A percentile compares a stretch with the other conserved stretches of the same genome.
Evolutionary conservation across 2,329 filamentous ascomycete species (phyloP).

Genomic region (Monilinia fructicola): DNA sequence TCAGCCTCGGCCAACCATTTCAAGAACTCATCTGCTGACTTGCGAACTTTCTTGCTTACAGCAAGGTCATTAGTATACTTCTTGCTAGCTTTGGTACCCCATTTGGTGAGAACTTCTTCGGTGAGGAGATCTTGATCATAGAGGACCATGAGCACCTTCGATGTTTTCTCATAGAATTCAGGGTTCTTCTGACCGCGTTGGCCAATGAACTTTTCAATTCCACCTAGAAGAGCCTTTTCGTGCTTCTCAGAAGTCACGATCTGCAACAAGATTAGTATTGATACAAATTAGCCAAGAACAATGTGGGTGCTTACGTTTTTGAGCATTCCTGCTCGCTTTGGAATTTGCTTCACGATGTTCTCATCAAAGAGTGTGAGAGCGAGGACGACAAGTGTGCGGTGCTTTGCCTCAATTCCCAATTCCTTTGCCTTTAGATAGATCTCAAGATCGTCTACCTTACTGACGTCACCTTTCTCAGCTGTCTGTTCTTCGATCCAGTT

Average conservation of each 20-base stretch:
- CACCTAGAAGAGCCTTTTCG: constrained; percentile 92
- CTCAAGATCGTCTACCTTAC: constrained; percentile 81
- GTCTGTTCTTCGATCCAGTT: constrained; percentile 84
- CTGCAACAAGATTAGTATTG: constrained; percentile 42
- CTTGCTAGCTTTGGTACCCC: constrained; percentile 95
- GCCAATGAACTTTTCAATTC: constrained; percentile 87
- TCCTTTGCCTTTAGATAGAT: constrained; percentile 98
- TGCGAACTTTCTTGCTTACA: constrained; percentile 92
- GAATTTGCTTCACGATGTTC: constrained; percentile 83
- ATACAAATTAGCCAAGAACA: neutral
- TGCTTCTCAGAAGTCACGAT: constrained; percentile 88
- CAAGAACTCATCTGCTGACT: constrained; percentile 90
- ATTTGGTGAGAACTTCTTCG: constrained; percentile 85
- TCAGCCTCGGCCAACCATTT: constrained; percentile 90
- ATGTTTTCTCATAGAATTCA: constrained; percentile 73
- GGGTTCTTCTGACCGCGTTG: constrained; percentile 71
- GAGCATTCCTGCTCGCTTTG: constrained; percentile 78
- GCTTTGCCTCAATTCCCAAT: constrained; percentile 89
- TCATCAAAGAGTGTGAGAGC: constrained; percentile 93
- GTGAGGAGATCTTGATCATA: constrained; percentile 87
- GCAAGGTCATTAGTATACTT: constrained; percentile 84
- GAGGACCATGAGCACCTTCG: constrained; percentile 83
- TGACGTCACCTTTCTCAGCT: constrained; percentile 68
- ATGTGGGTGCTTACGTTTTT: constrained; percentile 66
- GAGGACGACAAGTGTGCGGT: constrained; percentile 87